A percentile compares a stretch with the other conserved stretches of the same genome.
Conservation (phyloP, 306 rosid species). For the Senna tora region DNA sequence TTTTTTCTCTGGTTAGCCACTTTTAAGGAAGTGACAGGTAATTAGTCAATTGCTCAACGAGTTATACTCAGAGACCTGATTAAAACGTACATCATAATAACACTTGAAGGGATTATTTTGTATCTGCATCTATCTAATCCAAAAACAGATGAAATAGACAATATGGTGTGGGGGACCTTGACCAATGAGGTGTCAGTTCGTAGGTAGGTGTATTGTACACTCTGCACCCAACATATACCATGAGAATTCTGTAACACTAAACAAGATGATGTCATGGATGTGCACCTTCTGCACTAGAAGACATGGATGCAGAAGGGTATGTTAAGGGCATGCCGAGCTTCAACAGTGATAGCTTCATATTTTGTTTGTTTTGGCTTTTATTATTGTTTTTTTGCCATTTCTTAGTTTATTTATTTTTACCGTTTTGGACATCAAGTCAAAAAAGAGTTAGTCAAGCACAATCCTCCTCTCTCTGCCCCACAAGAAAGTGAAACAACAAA, state of each 20-base stretch:
- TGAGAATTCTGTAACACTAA: constrained; percentile 48
- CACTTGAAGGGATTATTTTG: too few species aligned
- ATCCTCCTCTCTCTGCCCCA: constrained; percentile 55
- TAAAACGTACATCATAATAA: too few species aligned
- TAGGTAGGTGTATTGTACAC: constrained; percentile 61
- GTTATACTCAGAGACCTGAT: too few species aligned
- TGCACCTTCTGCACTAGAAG: constrained; percentile 43
- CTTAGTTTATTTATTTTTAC: constrained; percentile 2
- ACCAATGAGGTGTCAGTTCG: constrained; percentile 63
- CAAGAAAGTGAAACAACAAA: constrained; percentile 82
- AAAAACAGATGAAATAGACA: neutral
- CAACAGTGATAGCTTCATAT: constrained; percentile 48
- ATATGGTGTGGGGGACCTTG: constrained; percentile 32
- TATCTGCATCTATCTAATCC: neutral
- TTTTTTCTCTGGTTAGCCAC: too few species aligned
- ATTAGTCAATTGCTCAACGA: neutral
- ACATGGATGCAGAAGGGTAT: constrained; percentile 41
- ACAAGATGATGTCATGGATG: constrained; percentile 43
- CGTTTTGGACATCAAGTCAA: constrained; percentile 66
- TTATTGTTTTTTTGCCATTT: neutral
- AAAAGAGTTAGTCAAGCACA: constrained; percentile 72
- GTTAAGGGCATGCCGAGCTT: constrained; percentile 42
- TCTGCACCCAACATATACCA: constrained; percentile 69
- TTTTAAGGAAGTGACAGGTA: too few species aligned
- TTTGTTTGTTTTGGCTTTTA: constrained; percentile 37